Evolutionary conservation across 306 rosid genomes (phyloP).

Genomic region (Prosopis cineraria): DNA sequence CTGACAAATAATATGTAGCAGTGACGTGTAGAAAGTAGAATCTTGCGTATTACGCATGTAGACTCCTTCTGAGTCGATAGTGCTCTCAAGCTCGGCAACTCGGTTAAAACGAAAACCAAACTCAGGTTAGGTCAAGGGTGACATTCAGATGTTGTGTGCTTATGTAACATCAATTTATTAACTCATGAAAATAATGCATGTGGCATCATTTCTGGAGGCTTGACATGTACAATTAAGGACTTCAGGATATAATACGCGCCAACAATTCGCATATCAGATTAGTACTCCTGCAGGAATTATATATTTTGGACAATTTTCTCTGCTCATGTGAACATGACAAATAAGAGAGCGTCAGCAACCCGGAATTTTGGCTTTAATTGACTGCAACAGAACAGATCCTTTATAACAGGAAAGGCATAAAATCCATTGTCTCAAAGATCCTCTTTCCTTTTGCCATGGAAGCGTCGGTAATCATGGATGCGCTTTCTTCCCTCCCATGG

Average conservation of each 20-base stretch:
- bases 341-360: conserved; percentile 21
- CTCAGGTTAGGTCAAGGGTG: neutral
- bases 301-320: no score
- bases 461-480: conserved; percentile 42
- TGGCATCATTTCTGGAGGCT: neutral
- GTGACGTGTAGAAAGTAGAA: neutral
- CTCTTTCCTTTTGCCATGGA: conserved; percentile 10
- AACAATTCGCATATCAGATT: neutral
- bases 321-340: conserved; percentile 51
- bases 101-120: neutral
- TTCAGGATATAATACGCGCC: neutral
- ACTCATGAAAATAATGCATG: neutral
- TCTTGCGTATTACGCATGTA: neutral
- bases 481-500: conserved; percentile 46
- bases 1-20: neutral
- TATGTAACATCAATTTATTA: neutral
- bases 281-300: no score
- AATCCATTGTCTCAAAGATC: conserved; percentile 30
- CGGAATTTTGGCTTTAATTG: conserved; percentile 34
- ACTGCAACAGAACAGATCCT: conserved; percentile 12
- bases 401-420: conserved; percentile 40
- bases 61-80: conserved; percentile 14
- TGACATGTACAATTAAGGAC: neutral
- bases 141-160: neutral
- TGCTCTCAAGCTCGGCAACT: neutral